Evolutionary conservation across 78 protist genomes (phyloP), one percentile per base, ranked within the genome.

Genomic region (Monocercomonoides exilis): DNA sequence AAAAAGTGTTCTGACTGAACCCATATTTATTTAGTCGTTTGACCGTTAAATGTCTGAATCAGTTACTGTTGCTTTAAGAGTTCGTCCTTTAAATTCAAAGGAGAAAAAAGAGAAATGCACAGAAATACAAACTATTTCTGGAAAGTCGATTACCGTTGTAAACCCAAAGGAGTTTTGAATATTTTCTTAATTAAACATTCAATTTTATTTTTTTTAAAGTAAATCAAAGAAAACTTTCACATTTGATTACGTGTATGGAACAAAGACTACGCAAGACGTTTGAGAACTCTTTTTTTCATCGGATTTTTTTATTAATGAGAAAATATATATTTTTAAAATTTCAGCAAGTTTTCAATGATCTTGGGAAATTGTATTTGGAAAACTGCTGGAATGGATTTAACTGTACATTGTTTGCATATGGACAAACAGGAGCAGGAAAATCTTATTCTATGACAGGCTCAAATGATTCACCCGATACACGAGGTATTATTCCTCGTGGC

Each of bases 351-450:
- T 54, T 29, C 70, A 29, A 11, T 11, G 70, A 54, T 21, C 70
- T 54, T 54, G 70, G 70, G 11, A 11, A 29, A 54, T 11, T 21
- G 11, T 54, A 54, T 54, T 54, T 54, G 70, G 70, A 54, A 54
- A 54, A 54, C 21, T 11, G 38, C 21, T 54, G 70, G 70, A 54
- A 54, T 54, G 70, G 70, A 21, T 54, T 43, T 89, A 94, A 94
- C 54, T 43, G 41, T 38, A 54, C 91, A 35, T 42, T 94, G 35
- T 94, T 94, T 46, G 93, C 94, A 21, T 93, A 93, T 70, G 95
- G 93, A 0, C 95, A 93, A 77, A 91, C 93, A 0, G 94, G 94
- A 4, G 0, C 87, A 1, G 92, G 94, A 2, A 92, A 92, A 44
- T 41, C 85, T 2, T 81, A 84, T 43, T 29, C 93, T 0, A 91